Conservation (phyloP, 192 early-diverging fungal species). For the Coemansia pectinata region DNA sequence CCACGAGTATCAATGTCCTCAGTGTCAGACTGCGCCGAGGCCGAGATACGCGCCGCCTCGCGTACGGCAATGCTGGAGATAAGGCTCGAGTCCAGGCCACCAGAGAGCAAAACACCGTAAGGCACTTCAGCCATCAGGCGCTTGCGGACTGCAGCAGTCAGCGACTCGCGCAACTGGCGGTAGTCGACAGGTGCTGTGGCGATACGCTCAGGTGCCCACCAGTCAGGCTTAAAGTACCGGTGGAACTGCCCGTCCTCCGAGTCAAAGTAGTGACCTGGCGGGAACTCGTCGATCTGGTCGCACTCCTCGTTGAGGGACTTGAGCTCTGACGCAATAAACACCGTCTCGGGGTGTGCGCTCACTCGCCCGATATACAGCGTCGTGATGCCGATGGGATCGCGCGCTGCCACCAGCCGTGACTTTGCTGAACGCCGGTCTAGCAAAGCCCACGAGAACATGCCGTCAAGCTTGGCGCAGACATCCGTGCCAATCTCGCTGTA, state of each 20-base stretch:
- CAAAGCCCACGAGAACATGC: conserved; percentile 96
- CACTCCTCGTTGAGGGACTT: conserved; percentile 97
- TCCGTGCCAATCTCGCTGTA: conserved; percentile 84
- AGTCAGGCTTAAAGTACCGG: conserved; percentile 88
- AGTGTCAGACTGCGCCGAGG: conserved; percentile 46
- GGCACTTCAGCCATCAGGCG: conserved; percentile 98
- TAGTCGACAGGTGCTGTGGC: conserved; percentile 57
- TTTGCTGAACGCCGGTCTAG: conserved; percentile 72
- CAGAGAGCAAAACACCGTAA: conserved; percentile 93
- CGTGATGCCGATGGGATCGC: conserved; percentile 98
- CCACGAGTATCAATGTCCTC: conserved; percentile 68
- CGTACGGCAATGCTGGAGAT: conserved; percentile 94
- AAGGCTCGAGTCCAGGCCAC: conserved; percentile 93
- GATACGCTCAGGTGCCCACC: conserved; percentile 68
- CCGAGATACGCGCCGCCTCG: conserved; percentile 71
- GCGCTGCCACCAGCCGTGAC: conserved; percentile 85
- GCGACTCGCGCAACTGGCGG: conserved; percentile 70
- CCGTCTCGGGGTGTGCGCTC: conserved; percentile 75
- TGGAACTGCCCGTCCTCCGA: conserved; percentile 73
- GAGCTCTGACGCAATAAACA: conserved; percentile 94
- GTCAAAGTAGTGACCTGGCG: conserved; percentile 93
- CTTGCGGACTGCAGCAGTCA: conserved; percentile 91
- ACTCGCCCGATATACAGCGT: conserved; percentile 95
- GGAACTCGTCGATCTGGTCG: conserved; percentile 96
- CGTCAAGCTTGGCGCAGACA: conserved; percentile 86